Percentiles rank a stretch among this genome's conserved stretches.
Conservation (phyloP, 495 filamentous ascomycete species). For the Aspergillus mulundensis region DNA sequence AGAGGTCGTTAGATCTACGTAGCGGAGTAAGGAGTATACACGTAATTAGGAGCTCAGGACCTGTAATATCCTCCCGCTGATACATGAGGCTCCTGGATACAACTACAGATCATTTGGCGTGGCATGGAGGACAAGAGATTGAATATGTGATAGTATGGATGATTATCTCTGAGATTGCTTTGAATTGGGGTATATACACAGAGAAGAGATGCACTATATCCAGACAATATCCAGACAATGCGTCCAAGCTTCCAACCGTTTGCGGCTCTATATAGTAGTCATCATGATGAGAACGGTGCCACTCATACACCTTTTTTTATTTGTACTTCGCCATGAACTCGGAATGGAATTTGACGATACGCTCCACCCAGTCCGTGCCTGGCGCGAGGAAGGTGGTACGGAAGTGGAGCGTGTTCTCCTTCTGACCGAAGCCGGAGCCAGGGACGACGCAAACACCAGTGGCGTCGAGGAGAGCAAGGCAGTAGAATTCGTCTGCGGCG, state of each 20-base stretch:
- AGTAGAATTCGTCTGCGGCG: conserved; percentile 89
- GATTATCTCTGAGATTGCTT: neutral
- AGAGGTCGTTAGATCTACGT: neutral
- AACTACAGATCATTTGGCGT: no score
- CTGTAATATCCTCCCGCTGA: no score
- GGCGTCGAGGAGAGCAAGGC: conserved; percentile 79
- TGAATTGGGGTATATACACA: conserved; percentile 7
- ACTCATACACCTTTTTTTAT: conserved; percentile 14
- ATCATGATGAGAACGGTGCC: neutral
- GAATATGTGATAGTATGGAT: neutral
- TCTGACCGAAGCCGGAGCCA: conserved; percentile 90
- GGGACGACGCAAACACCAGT: conserved; percentile 96
- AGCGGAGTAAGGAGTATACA: no score
- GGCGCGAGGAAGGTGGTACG: conserved; percentile 95
- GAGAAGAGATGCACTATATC: conserved; percentile 3
- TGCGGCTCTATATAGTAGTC: neutral
- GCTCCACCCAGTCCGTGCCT: conserved; percentile 89
- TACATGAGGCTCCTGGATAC: no score
- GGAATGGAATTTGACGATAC: conserved; percentile 83
- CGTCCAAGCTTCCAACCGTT: neutral
- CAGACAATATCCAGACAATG: conserved; percentile 2
- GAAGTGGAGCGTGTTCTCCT: conserved; percentile 87
- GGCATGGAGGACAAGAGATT: neutral
- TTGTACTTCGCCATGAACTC: conserved; percentile 85
- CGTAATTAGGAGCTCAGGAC: no score